Evolutionary conservation across 2,329 filamentous ascomycete species (phyloP).

Genomic region (Orbilia javanica): DNA sequence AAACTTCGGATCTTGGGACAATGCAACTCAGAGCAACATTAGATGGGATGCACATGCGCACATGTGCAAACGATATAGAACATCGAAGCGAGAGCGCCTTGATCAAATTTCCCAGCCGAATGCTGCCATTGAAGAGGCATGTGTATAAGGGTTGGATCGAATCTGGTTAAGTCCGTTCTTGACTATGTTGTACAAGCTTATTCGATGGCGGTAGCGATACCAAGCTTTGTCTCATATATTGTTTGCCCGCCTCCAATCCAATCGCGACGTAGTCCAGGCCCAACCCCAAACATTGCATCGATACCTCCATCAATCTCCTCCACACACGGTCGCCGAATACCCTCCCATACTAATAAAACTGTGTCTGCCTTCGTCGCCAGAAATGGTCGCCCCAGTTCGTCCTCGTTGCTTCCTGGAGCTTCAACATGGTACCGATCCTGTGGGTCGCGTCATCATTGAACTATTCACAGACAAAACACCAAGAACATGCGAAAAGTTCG

Average conservation of each 20-base stretch:
- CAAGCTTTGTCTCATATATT: background rate
- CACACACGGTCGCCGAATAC: constrained; percentile 9
- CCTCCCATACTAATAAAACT: background rate
- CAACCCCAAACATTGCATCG: constrained; percentile 11
- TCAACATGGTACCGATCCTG: constrained; percentile 65
- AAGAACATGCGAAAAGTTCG: constrained; percentile 67
- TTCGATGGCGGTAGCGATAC: background rate
- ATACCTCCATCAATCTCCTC: constrained; percentile 21
- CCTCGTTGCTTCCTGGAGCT: constrained; percentile 65
- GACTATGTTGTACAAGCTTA: background rate
- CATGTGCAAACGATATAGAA: background rate
- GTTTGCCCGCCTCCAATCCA: constrained; percentile 27
- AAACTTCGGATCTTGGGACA: background rate
- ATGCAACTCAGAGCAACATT: background rate
- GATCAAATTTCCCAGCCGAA: too few species aligned
- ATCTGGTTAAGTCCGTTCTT: background rate
- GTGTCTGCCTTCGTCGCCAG: constrained; percentile 1
- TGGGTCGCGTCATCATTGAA: constrained; percentile 67
- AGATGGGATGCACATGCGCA: too few species aligned
- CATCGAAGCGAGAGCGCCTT: too few species aligned
- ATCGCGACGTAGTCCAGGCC: background rate
- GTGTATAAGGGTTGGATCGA: background rate
- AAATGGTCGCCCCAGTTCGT: constrained; percentile 33
- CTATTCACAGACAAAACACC: constrained; percentile 67
- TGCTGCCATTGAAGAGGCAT: too few species aligned